A percentile compares a stretch with the other conserved stretches of the same genome.
phyloP scores from a whole-genome alignment of 164 flowering plant genomes.

The Stephania yunnanensis region DNA sequence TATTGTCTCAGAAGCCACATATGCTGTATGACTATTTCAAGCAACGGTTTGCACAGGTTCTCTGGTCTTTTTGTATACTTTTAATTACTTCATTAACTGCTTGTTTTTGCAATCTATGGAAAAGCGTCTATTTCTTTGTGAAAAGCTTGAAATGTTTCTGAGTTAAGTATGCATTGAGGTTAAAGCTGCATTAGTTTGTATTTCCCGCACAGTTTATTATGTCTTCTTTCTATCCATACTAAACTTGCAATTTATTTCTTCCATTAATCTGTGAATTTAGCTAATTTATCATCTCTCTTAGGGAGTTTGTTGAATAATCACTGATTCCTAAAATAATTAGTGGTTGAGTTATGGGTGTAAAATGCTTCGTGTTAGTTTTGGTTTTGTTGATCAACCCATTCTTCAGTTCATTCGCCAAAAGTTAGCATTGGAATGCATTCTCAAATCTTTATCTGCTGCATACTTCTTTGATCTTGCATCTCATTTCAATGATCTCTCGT shows the following conservation, averaged over 20 bases:
- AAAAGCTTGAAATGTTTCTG: background rate
- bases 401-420: background rate
- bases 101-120: background rate
- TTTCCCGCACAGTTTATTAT: background rate
- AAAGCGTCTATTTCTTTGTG: background rate
- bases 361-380: too few species aligned
- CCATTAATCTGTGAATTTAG: too few species aligned
- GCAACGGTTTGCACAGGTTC: slow-evolving; percentile 99
- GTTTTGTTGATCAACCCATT: background rate
- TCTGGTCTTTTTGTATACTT: slow-evolving; percentile 4
- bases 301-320: background rate
- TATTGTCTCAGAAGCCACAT: slow-evolving; percentile 82
- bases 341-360: background rate
- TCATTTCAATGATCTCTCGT: background rate
- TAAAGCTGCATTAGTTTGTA: background rate
- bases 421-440: slow-evolving; percentile 1
- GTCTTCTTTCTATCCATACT: background rate
- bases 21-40: slow-evolving; percentile 96
- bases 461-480: background rate
- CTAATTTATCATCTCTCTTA: background rate
- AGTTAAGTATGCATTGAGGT: background rate
- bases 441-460: background rate
- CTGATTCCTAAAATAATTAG: background rate
- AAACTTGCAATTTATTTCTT: background rate
- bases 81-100: slow-evolving; percentile 1